phyloP scores from a whole-genome alignment of 1,284 basidiomycete genomes.

The Cystobasidium sp. region DNA sequence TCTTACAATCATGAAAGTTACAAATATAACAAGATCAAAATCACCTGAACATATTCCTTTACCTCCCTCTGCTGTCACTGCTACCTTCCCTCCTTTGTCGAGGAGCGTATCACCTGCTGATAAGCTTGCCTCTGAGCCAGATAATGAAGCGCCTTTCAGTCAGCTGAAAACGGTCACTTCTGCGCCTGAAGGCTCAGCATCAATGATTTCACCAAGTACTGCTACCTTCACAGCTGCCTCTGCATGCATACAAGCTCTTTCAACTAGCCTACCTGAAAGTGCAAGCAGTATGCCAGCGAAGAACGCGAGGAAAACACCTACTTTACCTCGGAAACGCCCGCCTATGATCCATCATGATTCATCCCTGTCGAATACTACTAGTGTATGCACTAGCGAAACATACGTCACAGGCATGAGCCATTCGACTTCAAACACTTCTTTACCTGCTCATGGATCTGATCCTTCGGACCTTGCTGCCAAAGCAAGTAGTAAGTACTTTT shows the following conservation, averaged over 20 bases:
- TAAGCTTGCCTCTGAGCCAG: slow-evolving; percentile 1
- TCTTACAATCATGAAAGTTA: slow-evolving; percentile 22
- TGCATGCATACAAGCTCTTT: slow-evolving; percentile 10
- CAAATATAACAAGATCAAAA: slow-evolving; percentile 32
- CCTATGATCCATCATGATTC: slow-evolving; percentile 20
- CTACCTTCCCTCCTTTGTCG: slow-evolving; percentile 4
- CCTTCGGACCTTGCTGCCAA: slow-evolving; percentile 18
- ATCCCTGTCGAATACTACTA: slow-evolving; percentile 9
- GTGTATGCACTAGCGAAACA: not conserved
- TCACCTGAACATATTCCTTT: slow-evolving; percentile 29
- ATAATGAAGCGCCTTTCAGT: not conserved
- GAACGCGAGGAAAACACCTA: not conserved
- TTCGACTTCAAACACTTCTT: slow-evolving; percentile 19
- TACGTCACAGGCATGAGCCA: slow-evolving; percentile 10
- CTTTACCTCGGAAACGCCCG: slow-evolving; percentile 21
- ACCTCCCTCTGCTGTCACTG: slow-evolving; percentile 9
- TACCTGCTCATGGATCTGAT: slow-evolving; percentile 18
- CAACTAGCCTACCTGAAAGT: slow-evolving; percentile 16
- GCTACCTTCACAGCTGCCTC: slow-evolving; percentile 2
- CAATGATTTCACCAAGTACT: not conserved
- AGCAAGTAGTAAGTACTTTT: slow-evolving; percentile 10
- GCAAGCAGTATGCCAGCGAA: not conserved
- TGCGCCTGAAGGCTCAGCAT: not conserved
- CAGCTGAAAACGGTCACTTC: slow-evolving; percentile 11
- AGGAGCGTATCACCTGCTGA: slow-evolving; percentile 9